Conservation (phyloP, 495 filamentous ascomycete genomes). For the Podospora appendiculata region DNA sequence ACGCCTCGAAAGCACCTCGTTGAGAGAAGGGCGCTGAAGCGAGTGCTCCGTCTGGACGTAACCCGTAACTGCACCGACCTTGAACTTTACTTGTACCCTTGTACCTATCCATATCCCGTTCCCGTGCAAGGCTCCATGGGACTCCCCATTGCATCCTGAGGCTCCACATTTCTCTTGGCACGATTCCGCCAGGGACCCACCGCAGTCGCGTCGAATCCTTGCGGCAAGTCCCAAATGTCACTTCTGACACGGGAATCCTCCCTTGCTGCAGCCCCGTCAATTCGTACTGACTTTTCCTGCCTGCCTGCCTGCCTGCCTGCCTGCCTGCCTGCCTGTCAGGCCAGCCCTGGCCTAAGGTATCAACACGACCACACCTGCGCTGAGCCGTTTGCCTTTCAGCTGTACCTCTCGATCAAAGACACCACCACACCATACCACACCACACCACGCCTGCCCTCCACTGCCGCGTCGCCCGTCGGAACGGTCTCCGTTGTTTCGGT, state of each 20-base stretch:
- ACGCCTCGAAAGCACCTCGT: too few species aligned
- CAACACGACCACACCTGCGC: slow-evolving; percentile 7
- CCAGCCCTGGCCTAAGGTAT: not conserved
- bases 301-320: slow-evolving; percentile 1
- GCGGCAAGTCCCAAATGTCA: slow-evolving; percentile 14
- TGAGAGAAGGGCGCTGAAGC: too few species aligned
- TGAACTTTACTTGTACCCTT: too few species aligned
- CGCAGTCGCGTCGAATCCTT: slow-evolving; percentile 22
- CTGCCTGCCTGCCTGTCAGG: slow-evolving; percentile 5
- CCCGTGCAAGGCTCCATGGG: too few species aligned
- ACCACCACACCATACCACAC: not conserved
- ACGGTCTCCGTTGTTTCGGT: slow-evolving; percentile 17
- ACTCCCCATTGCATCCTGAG: slow-evolving; percentile 9
- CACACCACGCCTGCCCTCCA: not conserved
- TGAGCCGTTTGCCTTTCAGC: slow-evolving; percentile 11
- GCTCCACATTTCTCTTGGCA: not conserved
- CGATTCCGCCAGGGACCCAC: slow-evolving; percentile 18
- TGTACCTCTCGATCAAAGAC: slow-evolving; percentile 6
- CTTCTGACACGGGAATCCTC: slow-evolving; percentile 14
- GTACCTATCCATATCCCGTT: too few species aligned
- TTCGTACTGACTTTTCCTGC: slow-evolving; percentile 9
- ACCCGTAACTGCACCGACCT: too few species aligned
- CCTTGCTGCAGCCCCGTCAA: slow-evolving; percentile 6
- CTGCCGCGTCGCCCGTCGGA: slow-evolving; percentile 8
- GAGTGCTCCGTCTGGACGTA: too few species aligned